A percentile compares a stretch with the other conserved stretches of the same genome.
Evolutionary conservation across 805 yeast species (phyloP).

Genomic region (Yamadazyma laniorum): DNA sequence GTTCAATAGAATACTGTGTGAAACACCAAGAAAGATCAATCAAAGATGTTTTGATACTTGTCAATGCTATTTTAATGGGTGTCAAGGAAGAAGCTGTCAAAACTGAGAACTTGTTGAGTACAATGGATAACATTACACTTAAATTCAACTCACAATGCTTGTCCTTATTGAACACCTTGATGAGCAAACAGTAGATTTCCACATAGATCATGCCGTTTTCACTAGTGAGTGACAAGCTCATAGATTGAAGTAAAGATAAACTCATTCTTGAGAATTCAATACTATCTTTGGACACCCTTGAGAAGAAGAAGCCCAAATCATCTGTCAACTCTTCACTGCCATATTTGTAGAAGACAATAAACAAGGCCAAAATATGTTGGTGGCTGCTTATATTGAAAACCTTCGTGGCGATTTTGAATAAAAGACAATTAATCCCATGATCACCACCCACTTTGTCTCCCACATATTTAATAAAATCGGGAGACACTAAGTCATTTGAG

Average conservation of each 20-base stretch:
- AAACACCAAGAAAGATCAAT: conserved; percentile 53
- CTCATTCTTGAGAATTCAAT: not conserved
- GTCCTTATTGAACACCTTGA: conserved; percentile 4
- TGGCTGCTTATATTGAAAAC: not conserved
- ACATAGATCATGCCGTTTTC: not conserved
- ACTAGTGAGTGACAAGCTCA: not conserved
- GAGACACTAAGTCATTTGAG: not conserved
- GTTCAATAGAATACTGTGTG: conserved; percentile 65
- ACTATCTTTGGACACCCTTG: not conserved
- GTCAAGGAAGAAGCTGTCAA: not conserved
- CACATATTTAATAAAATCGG: not conserved
- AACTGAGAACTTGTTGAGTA: conserved; percentile 1
- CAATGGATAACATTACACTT: conserved; percentile 3
- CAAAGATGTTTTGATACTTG: conserved; percentile 28
- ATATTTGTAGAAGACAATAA: not conserved
- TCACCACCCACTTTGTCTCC: conserved; percentile 2
- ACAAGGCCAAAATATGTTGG: conserved; percentile 6
- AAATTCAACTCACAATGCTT: conserved; percentile 2
- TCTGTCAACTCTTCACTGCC: not conserved
- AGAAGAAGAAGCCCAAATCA: not conserved
- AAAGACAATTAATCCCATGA: not conserved
- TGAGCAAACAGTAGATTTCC: not conserved
- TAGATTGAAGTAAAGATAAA: not conserved
- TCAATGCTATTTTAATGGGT: conserved; percentile 14
- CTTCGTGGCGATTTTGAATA: conserved; percentile 5